Base-by-base conservation (phyloP, 805 yeast species). In the Hanseniaspora clermontiae region DNA sequence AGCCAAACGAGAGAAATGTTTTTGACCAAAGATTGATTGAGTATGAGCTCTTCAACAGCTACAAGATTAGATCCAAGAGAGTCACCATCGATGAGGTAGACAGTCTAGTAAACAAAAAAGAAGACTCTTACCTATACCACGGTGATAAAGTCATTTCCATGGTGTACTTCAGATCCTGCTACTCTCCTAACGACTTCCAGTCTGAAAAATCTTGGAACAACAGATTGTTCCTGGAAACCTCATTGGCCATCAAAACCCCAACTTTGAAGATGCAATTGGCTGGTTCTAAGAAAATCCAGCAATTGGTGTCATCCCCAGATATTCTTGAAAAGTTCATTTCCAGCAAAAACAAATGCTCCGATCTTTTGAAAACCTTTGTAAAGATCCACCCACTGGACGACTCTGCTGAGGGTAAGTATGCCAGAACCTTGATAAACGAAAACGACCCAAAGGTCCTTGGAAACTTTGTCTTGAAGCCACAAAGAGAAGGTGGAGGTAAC, bases 401-500 rank as follows among this genome's bases (percentile, higher is more conserved):
- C 55, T 73, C 87, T 0, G 72, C 70, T 42, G 74, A 75, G 37
- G 96, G 96, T 3, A 61, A 63, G 45, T 57, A 64, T 39, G 96
- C 93, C 5, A 80, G 78, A 58, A 70, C 76, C 59, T 68, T 87
- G 47, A 56, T 56, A 12, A 56, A 50, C 36, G 34, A 51, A 32
- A 51, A 51, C 39, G 95, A 95, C 1, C 72, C 83, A 49, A 81
- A 79, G 59, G 59, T 68, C 1, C 91, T 96, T 0, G 80, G 79
- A 55, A 74, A 77, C 27, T 93, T 74, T 66, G 99, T 93, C 1
- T 75, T 93, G 63, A 93, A 93, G 66, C 99, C 99, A 4, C 98
- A 93, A 70, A 79, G 99, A 72, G 99, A 93, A 73, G 99, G 99
- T 42, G 99, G 99, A 48, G 98, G 98, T 19, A 89, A 93, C 68